Evolutionary conservation across 2,329 filamentous ascomycete species (phyloP), one percentile per base, ranked within the genome.

Genomic region (Cercospora sesami): DNA sequence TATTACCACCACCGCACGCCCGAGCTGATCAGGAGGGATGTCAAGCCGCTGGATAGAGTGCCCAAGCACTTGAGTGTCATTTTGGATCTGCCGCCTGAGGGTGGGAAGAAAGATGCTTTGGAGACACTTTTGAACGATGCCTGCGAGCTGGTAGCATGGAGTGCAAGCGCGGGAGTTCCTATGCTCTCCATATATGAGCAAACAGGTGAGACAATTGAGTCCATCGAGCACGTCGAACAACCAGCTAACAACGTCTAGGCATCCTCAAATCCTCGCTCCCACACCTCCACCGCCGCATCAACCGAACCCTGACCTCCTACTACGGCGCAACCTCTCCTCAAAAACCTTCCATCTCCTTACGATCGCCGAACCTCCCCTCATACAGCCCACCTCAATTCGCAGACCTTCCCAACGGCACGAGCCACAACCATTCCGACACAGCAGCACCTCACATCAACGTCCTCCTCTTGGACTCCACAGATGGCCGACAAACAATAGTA

Each of bases 1-100:
- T 94, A 94, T 79, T 95, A 99, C 82, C 96, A 99, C 81, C 95
- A 99, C 80, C 91, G 92, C 63, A 96, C 94, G 0, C 95, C 95
- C 7, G 92, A 96, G 78, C 88, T 97, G 77, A 97, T 99, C 73
- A 89, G 90, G 76, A 90, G 91, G 75, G 95, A 99, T 81, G 90
- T 98, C 28, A 88, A 88, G 78, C 85, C 86, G 9, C 80, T 99
- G 66, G 86, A 84, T 67, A 88, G 90, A 74, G 81, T 96, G 68
- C 95, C 95, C 2, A 87, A 91, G 72, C 95, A 99, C 77, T 80
- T 99, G 61, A 97, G 93, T 77, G 90, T 96, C 10, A 90, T 98
- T 64, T 81, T 99, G 67, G 90, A 90, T 67, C 83, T 92, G 59
- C 89, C 94, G 75, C 84, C 90, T 77, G 87, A 90, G 67, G 79